Evolutionary conservation across 805 yeast species (phyloP), one percentile per base, ranked within the genome.

Genomic region (Wickerhamiella alocasiicola): DNA sequence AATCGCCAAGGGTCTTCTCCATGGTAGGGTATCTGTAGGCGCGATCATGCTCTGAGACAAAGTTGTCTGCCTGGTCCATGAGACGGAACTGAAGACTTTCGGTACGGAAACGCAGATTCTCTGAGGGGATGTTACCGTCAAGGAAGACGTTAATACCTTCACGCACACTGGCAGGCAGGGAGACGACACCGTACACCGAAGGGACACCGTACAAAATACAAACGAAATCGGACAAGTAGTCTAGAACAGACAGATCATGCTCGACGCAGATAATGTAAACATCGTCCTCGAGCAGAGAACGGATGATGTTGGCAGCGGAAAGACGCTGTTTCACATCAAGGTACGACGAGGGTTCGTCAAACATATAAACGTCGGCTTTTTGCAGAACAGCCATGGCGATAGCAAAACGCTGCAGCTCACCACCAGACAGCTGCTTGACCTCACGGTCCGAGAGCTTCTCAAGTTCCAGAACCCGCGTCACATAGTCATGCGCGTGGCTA

Each of bases 61-160:
- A 60, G 33, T 72, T 74, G 49, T 87, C 97, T 36, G 80, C 72
- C 15, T 96, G 93, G 58, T 91, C 98, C 9, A 81, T 74, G 57
- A 91, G 66, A 66, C 94, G 78, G 66, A 91, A 91, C 64, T 88
- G 95, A 56, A 91, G 72, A 18, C 94, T 81, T 58, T 91, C 99
- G 23, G 85, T 74, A 73, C 99, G 83, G 69, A 91, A 91, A 63
- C 97, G 78, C 74, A 91, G 70, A 63, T 91, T 91, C 65, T 91
- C 99, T 20, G 96, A 74, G 41, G 94, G 96, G 53, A 91, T 84
- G 62, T 84, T 88, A 68, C 99, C 99, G 60, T 91, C 99, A 59
- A 91, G 70, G 76, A 91, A 91, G 60, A 91, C 91, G 63, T 91
- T 91, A 62, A 91, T 91, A 68, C 99, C 99, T 72, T 91, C 99